phyloP scores from a whole-genome alignment of 352 stramenopile species.

The Ophiocytium majus region DNA sequence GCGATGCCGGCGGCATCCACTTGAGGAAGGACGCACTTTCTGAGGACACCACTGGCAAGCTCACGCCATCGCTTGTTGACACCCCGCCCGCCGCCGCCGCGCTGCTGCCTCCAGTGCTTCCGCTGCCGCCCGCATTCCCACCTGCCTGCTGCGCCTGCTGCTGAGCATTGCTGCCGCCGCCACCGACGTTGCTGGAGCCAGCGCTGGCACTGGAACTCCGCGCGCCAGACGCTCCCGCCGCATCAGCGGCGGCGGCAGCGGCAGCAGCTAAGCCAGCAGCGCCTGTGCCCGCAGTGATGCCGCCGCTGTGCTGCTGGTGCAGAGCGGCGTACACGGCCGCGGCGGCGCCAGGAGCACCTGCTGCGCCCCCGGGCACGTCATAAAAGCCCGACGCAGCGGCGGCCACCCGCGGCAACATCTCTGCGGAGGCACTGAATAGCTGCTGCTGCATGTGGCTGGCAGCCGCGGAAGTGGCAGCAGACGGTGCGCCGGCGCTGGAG shows the following conservation, averaged over 20 bases:
- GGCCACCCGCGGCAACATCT: not conserved
- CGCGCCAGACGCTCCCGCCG: too few species aligned
- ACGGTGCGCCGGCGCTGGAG: too few species aligned
- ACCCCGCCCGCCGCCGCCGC: not conserved
- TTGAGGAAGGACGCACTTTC: not conserved
- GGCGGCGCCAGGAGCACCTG: too few species aligned
- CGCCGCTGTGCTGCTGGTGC: too few species aligned
- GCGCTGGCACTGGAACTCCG: not conserved
- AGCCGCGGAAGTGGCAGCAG: not conserved
- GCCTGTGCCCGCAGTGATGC: not conserved
- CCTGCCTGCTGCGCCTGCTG: not conserved
- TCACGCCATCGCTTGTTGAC: not conserved
- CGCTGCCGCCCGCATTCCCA: too few species aligned
- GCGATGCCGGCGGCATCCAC: too few species aligned
- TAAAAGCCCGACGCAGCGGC: not conserved
- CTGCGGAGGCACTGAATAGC: not conserved
- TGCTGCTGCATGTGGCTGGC: not conserved
- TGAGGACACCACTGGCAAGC: not conserved
- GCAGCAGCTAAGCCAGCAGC: not conserved
- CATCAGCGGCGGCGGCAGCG: too few species aligned
- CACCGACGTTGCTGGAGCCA: too few species aligned
- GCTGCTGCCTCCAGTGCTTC: not conserved
- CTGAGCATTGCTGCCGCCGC: not conserved
- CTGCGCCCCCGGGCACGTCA: not conserved
- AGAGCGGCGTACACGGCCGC: too few species aligned